A percentile compares a stretch with the other conserved stretches of the same genome.
These are phyloP conservation scores for Tylopilus sp. DNA, from an alignment of 1,284 basidiomycete genomes.

Conservation along the genomic window DNA sequence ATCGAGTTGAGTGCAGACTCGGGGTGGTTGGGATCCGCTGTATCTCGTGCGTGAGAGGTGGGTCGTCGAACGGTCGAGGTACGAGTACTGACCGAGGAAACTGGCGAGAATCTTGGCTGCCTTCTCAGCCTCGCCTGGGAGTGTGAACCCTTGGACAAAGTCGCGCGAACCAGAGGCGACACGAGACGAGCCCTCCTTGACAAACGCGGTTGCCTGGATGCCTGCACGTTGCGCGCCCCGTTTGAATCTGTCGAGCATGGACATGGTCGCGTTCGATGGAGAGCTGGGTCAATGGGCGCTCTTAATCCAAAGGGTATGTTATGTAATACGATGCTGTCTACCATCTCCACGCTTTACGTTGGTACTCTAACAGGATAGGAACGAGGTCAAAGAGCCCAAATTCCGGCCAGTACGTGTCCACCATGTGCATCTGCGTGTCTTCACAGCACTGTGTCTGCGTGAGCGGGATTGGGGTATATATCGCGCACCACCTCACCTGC, in stretches of 20 bases:
- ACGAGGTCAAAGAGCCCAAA: constrained; percentile 89
- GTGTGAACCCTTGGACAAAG: constrained; percentile 81
- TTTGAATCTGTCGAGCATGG: constrained; percentile 80
- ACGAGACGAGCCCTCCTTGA: constrained; percentile 67
- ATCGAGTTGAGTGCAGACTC: constrained; percentile 93
- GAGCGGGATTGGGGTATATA: neutral
- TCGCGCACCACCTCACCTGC: constrained; percentile 68
- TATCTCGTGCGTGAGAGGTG: neutral
- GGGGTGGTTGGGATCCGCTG: constrained; percentile 88
- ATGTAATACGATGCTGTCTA: constrained; percentile 32
- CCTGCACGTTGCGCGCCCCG: constrained; percentile 82
- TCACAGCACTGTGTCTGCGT: constrained; percentile 65
- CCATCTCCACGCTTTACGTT: constrained; percentile 80
- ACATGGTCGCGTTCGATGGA: constrained; percentile 48
- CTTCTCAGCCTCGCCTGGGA: constrained; percentile 89
- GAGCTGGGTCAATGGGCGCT: no score
- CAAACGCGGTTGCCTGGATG: constrained; percentile 76
- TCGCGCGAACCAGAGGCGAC: constrained; percentile 75
- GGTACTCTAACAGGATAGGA: constrained; percentile 86
- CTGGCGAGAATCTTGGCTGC: constrained; percentile 89
- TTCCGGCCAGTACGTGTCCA: constrained; percentile 92
- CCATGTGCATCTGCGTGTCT: constrained; percentile 90
- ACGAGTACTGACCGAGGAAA: constrained; percentile 77
- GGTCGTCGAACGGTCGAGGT: no score
- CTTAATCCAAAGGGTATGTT: neutral